Conservation (phyloP, 345 rosid species). For the Sisymbrium altissimum region DNA sequence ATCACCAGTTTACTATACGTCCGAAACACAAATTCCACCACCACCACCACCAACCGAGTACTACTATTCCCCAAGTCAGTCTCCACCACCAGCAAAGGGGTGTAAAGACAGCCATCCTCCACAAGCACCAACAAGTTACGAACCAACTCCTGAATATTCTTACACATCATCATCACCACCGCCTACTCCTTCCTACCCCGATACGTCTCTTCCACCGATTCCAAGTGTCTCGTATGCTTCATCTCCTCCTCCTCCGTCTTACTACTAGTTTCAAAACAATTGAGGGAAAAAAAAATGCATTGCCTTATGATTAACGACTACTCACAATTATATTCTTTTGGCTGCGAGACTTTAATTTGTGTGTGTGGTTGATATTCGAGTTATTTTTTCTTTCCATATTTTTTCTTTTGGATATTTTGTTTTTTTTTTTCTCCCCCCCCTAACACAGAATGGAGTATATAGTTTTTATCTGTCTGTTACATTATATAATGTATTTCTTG, state of each 20-base stretch:
- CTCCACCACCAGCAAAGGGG: slow-evolving; percentile 34
- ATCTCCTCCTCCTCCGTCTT: slow-evolving; percentile 53
- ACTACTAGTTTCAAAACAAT: slow-evolving; percentile 40
- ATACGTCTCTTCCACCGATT: slow-evolving; percentile 51
- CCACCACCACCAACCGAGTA: slow-evolving; percentile 31
- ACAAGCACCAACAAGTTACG: slow-evolving; percentile 33
- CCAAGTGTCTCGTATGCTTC: slow-evolving; percentile 56
- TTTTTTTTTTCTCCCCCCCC: slow-evolving; percentile 2
- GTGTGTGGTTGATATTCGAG: slow-evolving; percentile 26
- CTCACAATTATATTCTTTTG: slow-evolving; percentile 36
- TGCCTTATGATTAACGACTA: slow-evolving; percentile 22
- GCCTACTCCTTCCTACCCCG: slow-evolving; percentile 19
- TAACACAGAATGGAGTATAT: slow-evolving; percentile 32
- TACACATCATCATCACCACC: slow-evolving; percentile 40
- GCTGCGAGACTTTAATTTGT: slow-evolving; percentile 34
- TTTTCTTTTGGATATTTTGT: slow-evolving; percentile 24
- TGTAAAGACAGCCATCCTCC: slow-evolving; percentile 34
- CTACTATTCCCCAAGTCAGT: slow-evolving; percentile 29
- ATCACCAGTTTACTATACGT: slow-evolving; percentile 11
- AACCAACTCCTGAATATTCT: slow-evolving; percentile 35
- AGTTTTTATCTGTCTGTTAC: slow-evolving; percentile 17
- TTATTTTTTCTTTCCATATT: slow-evolving; percentile 3
- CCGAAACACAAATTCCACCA: slow-evolving; percentile 32
- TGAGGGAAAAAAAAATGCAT: slow-evolving; percentile 15
- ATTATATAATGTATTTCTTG: slow-evolving; percentile 6